Conservation (phyloP, 768 basidiomycete species). For the Podaxis sp. region DNA sequence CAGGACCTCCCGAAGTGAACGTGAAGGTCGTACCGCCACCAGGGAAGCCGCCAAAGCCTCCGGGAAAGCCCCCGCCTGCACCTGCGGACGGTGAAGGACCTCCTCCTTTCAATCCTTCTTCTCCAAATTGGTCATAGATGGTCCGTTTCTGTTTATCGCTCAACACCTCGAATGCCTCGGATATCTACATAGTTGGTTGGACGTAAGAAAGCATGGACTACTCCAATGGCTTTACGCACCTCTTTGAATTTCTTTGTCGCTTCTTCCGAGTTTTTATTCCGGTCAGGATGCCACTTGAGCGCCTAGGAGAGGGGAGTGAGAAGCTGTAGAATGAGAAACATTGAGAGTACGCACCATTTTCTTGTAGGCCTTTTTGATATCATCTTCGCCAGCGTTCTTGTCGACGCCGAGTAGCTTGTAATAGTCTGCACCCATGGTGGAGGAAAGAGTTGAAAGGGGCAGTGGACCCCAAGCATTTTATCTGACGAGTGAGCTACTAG, state of each 20-base stretch:
- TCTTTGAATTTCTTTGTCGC: conserved; percentile 91
- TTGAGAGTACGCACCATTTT: conserved; percentile 61
- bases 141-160: conserved; percentile 83
- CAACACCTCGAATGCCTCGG: conserved; percentile 95
- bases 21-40: conserved; percentile 50
- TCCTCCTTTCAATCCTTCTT: conserved; percentile 87
- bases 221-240: conserved; percentile 36
- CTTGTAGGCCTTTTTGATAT: conserved; percentile 94
- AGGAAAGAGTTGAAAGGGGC: conserved; percentile 3
- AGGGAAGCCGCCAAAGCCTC: conserved; percentile 38
- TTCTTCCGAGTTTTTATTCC: conserved; percentile 82
- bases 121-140: conserved; percentile 91
- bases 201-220: neutral
- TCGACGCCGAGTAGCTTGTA: conserved; percentile 79
- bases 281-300: conserved; percentile 93
- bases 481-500: conserved; percentile 18
- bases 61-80: conserved; percentile 31
- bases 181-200: conserved; percentile 49
- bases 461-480: neutral
- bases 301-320: conserved; percentile 42
- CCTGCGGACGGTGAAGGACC: conserved; percentile 54
- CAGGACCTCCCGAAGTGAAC: conserved; percentile 51
- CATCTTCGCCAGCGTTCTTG: conserved; percentile 75
- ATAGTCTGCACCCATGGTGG: conserved; percentile 79
- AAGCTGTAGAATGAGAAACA: neutral